These are phyloP conservation scores for Macrolepiota albuminosa DNA, from an alignment of 768 basidiomycete genomes.

Conservation along the genomic window DNA sequence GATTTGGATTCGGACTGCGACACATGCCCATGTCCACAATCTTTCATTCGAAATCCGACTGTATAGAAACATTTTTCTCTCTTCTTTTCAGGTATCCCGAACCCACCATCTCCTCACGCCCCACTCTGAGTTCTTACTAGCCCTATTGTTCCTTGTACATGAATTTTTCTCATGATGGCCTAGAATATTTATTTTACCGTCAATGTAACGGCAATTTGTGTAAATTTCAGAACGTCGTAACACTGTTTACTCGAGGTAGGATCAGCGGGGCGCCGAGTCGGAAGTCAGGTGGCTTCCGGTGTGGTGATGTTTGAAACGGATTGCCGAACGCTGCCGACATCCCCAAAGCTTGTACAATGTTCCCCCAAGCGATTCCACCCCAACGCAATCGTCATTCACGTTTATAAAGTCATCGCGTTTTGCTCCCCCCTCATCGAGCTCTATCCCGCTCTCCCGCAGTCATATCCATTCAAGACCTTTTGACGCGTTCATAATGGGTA, in stretches of 20 bases:
- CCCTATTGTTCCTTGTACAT: neutral
- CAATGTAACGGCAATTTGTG: neutral
- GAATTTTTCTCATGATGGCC: neutral
- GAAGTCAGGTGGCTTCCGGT: slow-evolving; percentile 1
- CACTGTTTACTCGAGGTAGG: neutral
- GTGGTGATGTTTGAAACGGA: slow-evolving; percentile 8
- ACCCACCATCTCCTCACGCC: neutral
- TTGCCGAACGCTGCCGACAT: slow-evolving; percentile 15
- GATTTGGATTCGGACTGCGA: neutral
- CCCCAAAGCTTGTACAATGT: slow-evolving; percentile 14
- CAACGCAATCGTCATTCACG: slow-evolving; percentile 13
- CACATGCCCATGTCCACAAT: neutral
- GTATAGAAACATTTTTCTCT: neutral
- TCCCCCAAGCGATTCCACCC: slow-evolving; percentile 18
- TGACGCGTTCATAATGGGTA: slow-evolving; percentile 32
- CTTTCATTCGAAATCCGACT: neutral
- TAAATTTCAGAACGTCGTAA: too few species aligned
- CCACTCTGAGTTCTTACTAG: neutral
- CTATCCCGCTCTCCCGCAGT: neutral
- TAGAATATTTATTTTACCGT: neutral
- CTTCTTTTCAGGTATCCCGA: neutral
- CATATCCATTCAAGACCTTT: slow-evolving; percentile 4
- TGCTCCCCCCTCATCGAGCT: slow-evolving; percentile 1
- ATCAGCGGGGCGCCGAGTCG: neutral
- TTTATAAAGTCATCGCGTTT: slow-evolving; percentile 24